A percentile compares a stretch with the other conserved stretches of the same genome.
phyloP scores from a whole-genome alignment of 345 rosid species.

The Citrus sinensis region DNA sequence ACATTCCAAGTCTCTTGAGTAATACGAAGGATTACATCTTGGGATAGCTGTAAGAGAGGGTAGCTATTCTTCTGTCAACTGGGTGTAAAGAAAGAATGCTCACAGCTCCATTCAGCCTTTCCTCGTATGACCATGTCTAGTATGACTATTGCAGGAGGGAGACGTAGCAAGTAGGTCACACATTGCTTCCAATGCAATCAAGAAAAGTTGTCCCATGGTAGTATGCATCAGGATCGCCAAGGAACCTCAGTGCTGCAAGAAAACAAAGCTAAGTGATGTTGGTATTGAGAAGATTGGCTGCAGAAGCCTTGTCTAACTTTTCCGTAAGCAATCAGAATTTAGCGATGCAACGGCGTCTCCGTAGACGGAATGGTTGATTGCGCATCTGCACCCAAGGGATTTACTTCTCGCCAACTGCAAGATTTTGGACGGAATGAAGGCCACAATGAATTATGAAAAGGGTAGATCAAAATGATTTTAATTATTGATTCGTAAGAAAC shows the following conservation, averaged over 20 bases:
- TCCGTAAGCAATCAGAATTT: background rate
- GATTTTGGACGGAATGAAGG: background rate
- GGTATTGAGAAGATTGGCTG: background rate
- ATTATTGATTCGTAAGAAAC: background rate
- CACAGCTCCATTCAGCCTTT: background rate
- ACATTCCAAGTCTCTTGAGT: background rate
- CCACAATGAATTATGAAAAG: background rate
- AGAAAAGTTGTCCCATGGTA: conserved; percentile 68
- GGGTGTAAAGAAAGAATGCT: background rate
- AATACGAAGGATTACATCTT: background rate
- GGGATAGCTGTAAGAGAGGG: no score
- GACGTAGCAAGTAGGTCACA: conserved; percentile 76
- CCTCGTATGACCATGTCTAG: background rate
- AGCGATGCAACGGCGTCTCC: background rate
- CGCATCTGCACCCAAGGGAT: background rate
- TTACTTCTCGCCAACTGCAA: background rate
- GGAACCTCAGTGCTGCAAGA: conserved; percentile 20
- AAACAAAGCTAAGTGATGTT: background rate
- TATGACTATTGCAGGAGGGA: conserved; percentile 55
- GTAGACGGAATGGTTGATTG: background rate
- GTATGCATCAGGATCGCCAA: conserved; percentile 53
- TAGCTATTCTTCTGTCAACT: background rate
- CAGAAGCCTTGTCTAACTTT: background rate
- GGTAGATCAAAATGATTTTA: background rate
- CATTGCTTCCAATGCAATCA: conserved; percentile 62